These are phyloP conservation scores for Lipomyces sp. DNA, from an alignment of 805 yeast species.

Conservation along the genomic window DNA sequence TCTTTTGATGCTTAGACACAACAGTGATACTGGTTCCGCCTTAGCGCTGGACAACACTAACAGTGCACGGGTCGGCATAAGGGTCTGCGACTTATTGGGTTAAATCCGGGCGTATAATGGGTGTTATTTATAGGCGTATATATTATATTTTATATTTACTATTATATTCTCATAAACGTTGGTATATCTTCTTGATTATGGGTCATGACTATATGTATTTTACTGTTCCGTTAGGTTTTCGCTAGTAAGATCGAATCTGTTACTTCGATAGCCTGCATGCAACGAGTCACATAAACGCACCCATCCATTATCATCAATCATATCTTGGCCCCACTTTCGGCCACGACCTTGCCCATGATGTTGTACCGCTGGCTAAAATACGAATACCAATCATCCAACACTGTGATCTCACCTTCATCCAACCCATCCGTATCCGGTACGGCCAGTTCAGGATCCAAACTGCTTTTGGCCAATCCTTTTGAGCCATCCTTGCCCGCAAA, in stretches of 20 bases:
- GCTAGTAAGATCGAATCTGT: neutral
- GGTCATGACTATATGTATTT: constrained; percentile 2
- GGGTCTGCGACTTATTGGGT: constrained; percentile 35
- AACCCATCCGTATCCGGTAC: constrained; percentile 49
- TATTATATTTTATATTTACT: too few species aligned
- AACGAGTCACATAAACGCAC: too few species aligned
- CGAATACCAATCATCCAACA: constrained; percentile 74
- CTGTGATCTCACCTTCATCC: constrained; percentile 61
- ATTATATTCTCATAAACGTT: constrained; percentile 1
- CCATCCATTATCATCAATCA: neutral
- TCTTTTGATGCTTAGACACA: constrained; percentile 33
- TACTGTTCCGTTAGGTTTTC: neutral
- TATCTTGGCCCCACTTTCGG: constrained; percentile 22
- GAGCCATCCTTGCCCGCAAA: constrained; percentile 80
- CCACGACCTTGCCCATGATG: constrained; percentile 28
- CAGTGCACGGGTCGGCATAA: constrained; percentile 23
- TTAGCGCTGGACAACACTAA: neutral
- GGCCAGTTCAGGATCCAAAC: constrained; percentile 60
- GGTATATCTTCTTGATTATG: neutral
- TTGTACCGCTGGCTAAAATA: constrained; percentile 50
- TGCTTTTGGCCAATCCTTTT: constrained; percentile 73
- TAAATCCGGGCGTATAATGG: constrained; percentile 8
- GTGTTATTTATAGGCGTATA: constrained; percentile 2
- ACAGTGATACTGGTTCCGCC: constrained; percentile 13
- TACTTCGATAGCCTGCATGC: too few species aligned